A percentile compares a stretch with the other conserved stretches of the same genome.
Evolutionary conservation across 2,329 filamentous ascomycete species (phyloP).

Genomic region (Aspergillus cejpii): DNA sequence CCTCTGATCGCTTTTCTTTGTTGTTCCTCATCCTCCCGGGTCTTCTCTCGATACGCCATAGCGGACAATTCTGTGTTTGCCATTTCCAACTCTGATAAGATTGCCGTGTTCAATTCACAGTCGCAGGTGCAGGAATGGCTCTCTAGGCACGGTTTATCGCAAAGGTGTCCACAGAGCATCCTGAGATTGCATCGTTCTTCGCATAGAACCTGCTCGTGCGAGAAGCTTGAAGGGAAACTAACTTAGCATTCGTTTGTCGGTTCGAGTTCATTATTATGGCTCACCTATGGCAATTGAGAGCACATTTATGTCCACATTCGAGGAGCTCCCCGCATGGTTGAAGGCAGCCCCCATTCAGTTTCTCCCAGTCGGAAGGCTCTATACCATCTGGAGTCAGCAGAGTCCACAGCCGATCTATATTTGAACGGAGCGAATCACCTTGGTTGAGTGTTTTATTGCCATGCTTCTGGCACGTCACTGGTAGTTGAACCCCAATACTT

Average conservation of each 20-base stretch:
- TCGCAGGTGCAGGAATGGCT: constrained; percentile 28
- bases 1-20: constrained; percentile 7
- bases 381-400: constrained; percentile 10
- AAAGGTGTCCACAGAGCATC: constrained; percentile 38
- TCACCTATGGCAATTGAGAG: constrained; percentile 49
- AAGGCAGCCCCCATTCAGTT: constrained; percentile 49
- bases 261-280: background rate
- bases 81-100: background rate
- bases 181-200: constrained; percentile 25
- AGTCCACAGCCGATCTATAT: background rate
- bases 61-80: background rate
- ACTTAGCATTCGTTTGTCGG: background rate
- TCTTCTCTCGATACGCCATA: background rate
- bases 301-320: constrained; percentile 50
- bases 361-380: constrained; percentile 50
- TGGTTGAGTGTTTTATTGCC: constrained; percentile 46
- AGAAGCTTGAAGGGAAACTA: constrained; percentile 25
- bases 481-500: constrained; percentile 48
- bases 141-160: constrained; percentile 27
- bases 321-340: constrained; percentile 41
- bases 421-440: constrained; percentile 22
- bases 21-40: constrained; percentile 1
- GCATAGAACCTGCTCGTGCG: constrained; percentile 36
- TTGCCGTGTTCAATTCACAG: constrained; percentile 10
- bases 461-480: constrained; percentile 60